Evolutionary conservation across 345 rosid genomes (phyloP).

Genomic region (Pseudoturritis turrita): DNA sequence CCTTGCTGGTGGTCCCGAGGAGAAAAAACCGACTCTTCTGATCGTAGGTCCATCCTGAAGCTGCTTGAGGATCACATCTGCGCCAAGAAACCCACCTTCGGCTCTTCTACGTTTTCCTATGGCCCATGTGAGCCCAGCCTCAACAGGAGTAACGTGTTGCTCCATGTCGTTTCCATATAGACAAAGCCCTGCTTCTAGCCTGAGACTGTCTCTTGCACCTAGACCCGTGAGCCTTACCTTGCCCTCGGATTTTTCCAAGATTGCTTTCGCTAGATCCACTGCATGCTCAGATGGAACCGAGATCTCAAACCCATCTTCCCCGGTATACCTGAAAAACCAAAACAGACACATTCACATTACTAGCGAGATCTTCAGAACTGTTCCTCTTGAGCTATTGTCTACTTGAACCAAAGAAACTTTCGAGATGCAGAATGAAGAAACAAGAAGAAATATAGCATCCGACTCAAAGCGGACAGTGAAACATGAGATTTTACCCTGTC

Average conservation of each 20-base stretch:
- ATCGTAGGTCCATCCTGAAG: conserved; percentile 78
- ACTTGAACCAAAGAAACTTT: neutral
- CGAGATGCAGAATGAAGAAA: neutral
- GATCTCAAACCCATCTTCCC: conserved; percentile 99
- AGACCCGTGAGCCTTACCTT: conserved; percentile 88
- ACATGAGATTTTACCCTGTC: conserved; percentile 65
- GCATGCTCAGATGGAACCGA: conserved; percentile 85
- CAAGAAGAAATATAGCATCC: neutral
- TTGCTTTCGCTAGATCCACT: conserved; percentile 84
- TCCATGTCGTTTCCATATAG: conserved; percentile 96
- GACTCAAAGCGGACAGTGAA: neutral
- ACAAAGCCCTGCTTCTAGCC: conserved; percentile 93
- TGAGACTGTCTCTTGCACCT: conserved; percentile 94
- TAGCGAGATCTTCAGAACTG: conserved; percentile 9
- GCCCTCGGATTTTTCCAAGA: conserved; percentile 87
- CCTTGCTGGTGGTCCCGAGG: conserved; percentile 89
- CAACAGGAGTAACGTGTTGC: conserved; percentile 81
- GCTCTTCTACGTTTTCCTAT: conserved; percentile 94
- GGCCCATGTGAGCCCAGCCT: conserved; percentile 97
- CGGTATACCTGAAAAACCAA: conserved; percentile 64
- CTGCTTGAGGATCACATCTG: conserved; percentile 82
- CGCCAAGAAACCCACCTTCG: conserved; percentile 96
- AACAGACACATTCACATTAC: neutral
- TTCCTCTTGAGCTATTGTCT: neutral
- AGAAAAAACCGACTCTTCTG: conserved; percentile 81